Evolutionary conservation across 768 basidiomycete species (phyloP).

Genomic region (Cyathus striatus): DNA sequence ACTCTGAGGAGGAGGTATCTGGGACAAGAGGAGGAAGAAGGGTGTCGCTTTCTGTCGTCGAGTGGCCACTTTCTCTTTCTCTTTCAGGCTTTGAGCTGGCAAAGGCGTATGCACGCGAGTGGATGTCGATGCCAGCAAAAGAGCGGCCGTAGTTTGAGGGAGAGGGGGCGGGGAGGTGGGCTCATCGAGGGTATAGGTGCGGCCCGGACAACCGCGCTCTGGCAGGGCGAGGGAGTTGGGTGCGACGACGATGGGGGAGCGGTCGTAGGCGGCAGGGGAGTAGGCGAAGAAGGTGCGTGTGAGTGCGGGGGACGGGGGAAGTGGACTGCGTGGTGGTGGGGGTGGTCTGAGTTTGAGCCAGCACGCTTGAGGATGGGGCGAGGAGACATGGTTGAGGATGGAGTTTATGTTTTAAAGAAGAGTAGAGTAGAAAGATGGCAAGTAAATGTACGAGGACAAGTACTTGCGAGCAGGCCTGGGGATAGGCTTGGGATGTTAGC

Average conservation of each 20-base stretch:
- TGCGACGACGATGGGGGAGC: constrained; percentile 69
- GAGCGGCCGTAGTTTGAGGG: constrained; percentile 11
- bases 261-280: constrained; percentile 67
- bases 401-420: too few relatives aligned
- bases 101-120: constrained; percentile 35
- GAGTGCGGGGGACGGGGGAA: constrained; percentile 51
- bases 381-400: constrained; percentile 27
- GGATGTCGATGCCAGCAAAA: constrained; percentile 32
- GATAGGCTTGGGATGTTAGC: too few relatives aligned
- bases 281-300: constrained; percentile 46
- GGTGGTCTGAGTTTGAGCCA: constrained; percentile 17
- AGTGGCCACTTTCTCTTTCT: too few relatives aligned
- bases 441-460: too few relatives aligned
- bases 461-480: too few relatives aligned
- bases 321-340: constrained; percentile 32
- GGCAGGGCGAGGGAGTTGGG: constrained; percentile 75
- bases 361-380: constrained; percentile 58
- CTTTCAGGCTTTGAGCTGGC: constrained; percentile 1
- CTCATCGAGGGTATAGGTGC: constrained; percentile 55
- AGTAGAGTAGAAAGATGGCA: constrained; percentile 3
- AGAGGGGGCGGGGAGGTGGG: constrained; percentile 7
- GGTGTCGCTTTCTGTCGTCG: constrained; percentile 1
- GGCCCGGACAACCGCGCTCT: constrained; percentile 71
- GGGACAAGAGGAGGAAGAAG: constrained; percentile 48
- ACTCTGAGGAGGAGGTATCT: constrained; percentile 59